Evolutionary conservation across 345 rosid genomes (phyloP).

Genomic region (Arabis hirsuta): DNA sequence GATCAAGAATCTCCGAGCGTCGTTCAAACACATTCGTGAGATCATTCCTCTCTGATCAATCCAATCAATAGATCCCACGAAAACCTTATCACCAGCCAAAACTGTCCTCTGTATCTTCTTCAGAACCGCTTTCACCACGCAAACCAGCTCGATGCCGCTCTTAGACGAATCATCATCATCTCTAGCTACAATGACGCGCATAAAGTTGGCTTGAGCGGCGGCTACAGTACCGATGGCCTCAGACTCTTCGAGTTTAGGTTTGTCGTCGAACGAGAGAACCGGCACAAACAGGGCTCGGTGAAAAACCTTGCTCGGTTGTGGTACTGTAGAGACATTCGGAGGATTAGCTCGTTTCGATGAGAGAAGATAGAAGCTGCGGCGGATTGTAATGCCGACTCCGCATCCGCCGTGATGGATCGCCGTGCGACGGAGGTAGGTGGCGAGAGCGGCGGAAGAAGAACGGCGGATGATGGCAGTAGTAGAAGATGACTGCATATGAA

Average conservation of each 20-base stretch:
- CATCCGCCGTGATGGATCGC: conserved; percentile 23
- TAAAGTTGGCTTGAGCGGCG: conserved; percentile 94
- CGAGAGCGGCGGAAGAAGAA: conserved; percentile 19
- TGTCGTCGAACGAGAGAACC: conserved; percentile 57
- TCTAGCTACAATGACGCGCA: conserved; percentile 72
- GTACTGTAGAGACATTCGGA: conserved; percentile 47
- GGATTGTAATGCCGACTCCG: conserved; percentile 7
- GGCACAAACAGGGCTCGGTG: conserved; percentile 76
- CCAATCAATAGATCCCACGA: conserved; percentile 93
- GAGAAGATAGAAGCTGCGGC: conserved; percentile 42
- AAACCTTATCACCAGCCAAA: conserved; percentile 83
- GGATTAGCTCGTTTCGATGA: conserved; percentile 59
- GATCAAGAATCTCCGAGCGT: conserved; percentile 65
- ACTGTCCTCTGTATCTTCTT: conserved; percentile 93
- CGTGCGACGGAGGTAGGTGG: conserved; percentile 52
- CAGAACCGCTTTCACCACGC: conserved; percentile 84
- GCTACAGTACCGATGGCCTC: conserved; percentile 86
- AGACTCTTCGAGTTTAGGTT: conserved; percentile 64
- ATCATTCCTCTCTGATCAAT: conserved; percentile 79
- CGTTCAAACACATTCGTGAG: conserved; percentile 84
- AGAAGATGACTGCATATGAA: conserved; percentile 54
- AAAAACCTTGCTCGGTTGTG: conserved; percentile 62
- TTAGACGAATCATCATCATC: conserved; percentile 22
- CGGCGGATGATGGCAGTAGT: conserved; percentile 50
- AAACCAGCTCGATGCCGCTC: conserved; percentile 71